Conservation (phyloP, 2,329 filamentous ascomycete genomes). For the Pseudogymnoascus sp. region DNA sequence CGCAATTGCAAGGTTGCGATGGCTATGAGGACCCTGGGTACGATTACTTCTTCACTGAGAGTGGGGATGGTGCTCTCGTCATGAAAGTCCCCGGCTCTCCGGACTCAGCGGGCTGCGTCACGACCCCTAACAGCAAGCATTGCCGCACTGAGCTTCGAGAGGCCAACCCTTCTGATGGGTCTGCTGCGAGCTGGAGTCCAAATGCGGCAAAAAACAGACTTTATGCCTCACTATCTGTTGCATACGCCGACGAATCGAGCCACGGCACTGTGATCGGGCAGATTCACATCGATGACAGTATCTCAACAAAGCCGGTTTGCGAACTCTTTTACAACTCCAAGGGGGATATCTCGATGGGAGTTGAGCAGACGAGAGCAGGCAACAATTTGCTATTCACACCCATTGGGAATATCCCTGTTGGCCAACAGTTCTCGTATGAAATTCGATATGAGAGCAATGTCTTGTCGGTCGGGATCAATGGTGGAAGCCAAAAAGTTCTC, state of each 20-base stretch:
- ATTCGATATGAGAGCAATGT: slow-evolving; percentile 29
- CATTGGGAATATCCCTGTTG: slow-evolving; percentile 28
- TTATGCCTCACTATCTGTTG: slow-evolving; percentile 25
- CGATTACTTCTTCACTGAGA: slow-evolving; percentile 31
- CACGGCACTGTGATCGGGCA: slow-evolving; percentile 33
- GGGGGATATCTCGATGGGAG: slow-evolving; percentile 31
- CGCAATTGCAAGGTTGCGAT: slow-evolving; percentile 28
- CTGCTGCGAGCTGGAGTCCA: slow-evolving; percentile 25
- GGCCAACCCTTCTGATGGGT: slow-evolving; percentile 18
- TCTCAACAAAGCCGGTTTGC: slow-evolving; percentile 32
- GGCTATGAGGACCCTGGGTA: slow-evolving; percentile 26
- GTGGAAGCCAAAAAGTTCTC: slow-evolving; percentile 19
- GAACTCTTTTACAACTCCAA: slow-evolving; percentile 32
- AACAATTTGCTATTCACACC: slow-evolving; percentile 26
- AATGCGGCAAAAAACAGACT: slow-evolving; percentile 27
- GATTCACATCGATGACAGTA: slow-evolving; percentile 30
- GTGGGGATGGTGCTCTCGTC: slow-evolving; percentile 28
- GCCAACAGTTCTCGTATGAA: slow-evolving; percentile 30
- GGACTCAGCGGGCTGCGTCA: slow-evolving; percentile 28
- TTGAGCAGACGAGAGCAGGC: slow-evolving; percentile 29
- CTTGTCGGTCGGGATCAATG: slow-evolving; percentile 28
- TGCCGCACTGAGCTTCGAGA: slow-evolving; percentile 37
- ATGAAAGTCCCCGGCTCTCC: slow-evolving; percentile 33
- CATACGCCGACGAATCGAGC: slow-evolving; percentile 26
- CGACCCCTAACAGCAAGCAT: slow-evolving; percentile 32